Evolutionary conservation across 805 yeast species (phyloP).

Genomic region (Ogataea philodendri): DNA sequence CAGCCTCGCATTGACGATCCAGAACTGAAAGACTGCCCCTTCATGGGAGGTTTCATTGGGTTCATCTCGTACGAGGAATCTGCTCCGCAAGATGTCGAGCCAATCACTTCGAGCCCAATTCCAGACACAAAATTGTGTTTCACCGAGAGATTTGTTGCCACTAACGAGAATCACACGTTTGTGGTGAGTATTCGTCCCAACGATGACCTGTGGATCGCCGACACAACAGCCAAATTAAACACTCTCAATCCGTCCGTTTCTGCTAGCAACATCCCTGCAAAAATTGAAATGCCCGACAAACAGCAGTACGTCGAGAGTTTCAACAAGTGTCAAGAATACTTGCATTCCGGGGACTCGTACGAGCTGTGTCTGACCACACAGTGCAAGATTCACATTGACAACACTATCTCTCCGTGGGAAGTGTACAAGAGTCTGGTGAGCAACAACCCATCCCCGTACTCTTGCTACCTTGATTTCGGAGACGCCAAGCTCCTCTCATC

Average conservation of each 20-base stretch:
- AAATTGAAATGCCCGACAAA: constrained; percentile 50
- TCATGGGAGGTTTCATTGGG: constrained; percentile 91
- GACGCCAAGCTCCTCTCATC: constrained; percentile 72
- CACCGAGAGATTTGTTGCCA: constrained; percentile 60
- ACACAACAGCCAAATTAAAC: constrained; percentile 2
- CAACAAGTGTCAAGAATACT: constrained; percentile 58
- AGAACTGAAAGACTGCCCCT: constrained; percentile 53
- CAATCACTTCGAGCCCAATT: constrained; percentile 39
- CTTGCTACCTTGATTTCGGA: constrained; percentile 71
- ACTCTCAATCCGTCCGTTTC: neutral
- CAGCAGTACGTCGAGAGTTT: constrained; percentile 55
- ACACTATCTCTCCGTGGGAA: constrained; percentile 62
- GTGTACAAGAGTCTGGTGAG: constrained; percentile 69
- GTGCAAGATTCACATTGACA: constrained; percentile 56
- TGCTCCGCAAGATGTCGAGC: constrained; percentile 35
- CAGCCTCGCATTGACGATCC: constrained; percentile 29
- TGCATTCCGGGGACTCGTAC: constrained; percentile 84
- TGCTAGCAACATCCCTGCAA: constrained; percentile 20
- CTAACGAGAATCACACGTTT: constrained; percentile 51
- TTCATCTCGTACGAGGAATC: constrained; percentile 88
- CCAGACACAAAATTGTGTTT: constrained; percentile 79
- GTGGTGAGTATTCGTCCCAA: constrained; percentile 48
- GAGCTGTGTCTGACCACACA: constrained; percentile 88
- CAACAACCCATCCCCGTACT: constrained; percentile 89
- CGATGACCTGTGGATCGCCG: constrained; percentile 40